Conservation (phyloP, 2,329 filamentous ascomycete genomes). For the Sporothrix brunneoviolacea region DNA sequence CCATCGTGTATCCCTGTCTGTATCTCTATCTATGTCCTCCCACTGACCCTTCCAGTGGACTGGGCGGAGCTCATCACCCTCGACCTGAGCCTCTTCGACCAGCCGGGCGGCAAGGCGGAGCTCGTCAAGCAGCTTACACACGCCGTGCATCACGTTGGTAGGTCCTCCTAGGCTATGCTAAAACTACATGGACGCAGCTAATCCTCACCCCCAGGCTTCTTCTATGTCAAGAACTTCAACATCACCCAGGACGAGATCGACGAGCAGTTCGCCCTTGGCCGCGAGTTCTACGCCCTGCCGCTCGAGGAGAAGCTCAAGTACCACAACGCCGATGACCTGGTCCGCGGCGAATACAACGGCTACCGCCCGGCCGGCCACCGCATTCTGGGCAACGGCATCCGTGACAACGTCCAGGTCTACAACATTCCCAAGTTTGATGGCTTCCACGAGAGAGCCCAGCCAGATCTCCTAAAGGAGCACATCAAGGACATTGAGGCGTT, state of each 20-base stretch:
- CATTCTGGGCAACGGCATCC: slow-evolving; percentile 27
- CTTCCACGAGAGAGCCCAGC: slow-evolving; percentile 38
- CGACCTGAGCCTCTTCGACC: slow-evolving; percentile 26
- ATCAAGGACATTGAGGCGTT: slow-evolving; percentile 50
- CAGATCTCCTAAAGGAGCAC: slow-evolving; percentile 39
- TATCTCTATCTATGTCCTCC: no score
- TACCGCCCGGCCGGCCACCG: slow-evolving; percentile 36
- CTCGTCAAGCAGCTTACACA: slow-evolving; percentile 31
- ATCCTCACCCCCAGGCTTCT: slow-evolving; percentile 33
- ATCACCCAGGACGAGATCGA: slow-evolving; percentile 49
- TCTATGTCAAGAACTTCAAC: slow-evolving; percentile 53
- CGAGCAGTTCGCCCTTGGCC: slow-evolving; percentile 48
- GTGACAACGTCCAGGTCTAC: slow-evolving; percentile 53
- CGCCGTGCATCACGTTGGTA: slow-evolving; percentile 40
- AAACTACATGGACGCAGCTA: no score
- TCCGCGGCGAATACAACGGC: slow-evolving; percentile 46
- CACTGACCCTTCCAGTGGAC: slow-evolving; percentile 13
- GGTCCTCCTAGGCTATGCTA: not conserved
- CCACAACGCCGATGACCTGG: slow-evolving; percentile 29
- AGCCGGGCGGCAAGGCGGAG: slow-evolving; percentile 27
- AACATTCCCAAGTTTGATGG: slow-evolving; percentile 54
- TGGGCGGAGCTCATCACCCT: slow-evolving; percentile 23
- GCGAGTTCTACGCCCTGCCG: slow-evolving; percentile 41
- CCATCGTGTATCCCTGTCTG: not conserved
- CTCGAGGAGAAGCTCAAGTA: slow-evolving; percentile 50